These are phyloP conservation scores for Aspergillus fumigatiaffinis DNA, from an alignment of 2,329 filamentous ascomycete species.

Conservation along the genomic window DNA sequence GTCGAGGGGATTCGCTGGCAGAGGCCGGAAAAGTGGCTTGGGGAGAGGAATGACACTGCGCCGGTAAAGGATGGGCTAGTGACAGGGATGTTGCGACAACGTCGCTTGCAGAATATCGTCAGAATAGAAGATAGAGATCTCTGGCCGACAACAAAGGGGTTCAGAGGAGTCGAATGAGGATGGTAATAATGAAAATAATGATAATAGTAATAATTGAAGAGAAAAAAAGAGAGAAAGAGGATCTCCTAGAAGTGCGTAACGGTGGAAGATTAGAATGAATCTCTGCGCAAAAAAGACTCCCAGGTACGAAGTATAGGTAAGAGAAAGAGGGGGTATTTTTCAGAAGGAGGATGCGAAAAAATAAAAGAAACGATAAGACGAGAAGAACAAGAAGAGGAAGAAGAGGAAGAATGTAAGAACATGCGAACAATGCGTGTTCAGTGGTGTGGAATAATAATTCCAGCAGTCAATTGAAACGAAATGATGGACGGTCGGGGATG, in stretches of 20 bases:
- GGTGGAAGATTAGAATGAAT: not conserved
- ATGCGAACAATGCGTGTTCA: not conserved
- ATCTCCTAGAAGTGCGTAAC: not conserved
- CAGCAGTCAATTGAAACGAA: constrained; percentile 3
- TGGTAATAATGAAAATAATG: not conserved
- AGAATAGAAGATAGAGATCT: not conserved
- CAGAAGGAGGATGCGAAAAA: not conserved
- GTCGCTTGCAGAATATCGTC: constrained; percentile 17
- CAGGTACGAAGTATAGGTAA: not conserved
- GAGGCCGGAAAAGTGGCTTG: constrained; percentile 26
- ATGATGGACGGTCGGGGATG: constrained; percentile 1
- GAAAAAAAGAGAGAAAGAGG: not conserved
- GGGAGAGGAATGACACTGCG: constrained; percentile 15
- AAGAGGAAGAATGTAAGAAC: not conserved
- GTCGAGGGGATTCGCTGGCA: constrained; percentile 27
- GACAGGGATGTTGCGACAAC: constrained; percentile 31
- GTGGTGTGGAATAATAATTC: not conserved
- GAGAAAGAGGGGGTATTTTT: not conserved
- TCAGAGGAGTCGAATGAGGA: not conserved
- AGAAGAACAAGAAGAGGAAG: not conserved
- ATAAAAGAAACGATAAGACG: constrained; percentile 2
- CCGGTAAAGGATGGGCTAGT: constrained; percentile 27
- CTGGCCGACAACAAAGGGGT: constrained; percentile 3
- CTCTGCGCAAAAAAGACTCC: not conserved
- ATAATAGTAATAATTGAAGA: not conserved